Evolutionary conservation across 805 yeast species (phyloP).

Genomic region (Zygosaccharomyces rouxii): DNA sequence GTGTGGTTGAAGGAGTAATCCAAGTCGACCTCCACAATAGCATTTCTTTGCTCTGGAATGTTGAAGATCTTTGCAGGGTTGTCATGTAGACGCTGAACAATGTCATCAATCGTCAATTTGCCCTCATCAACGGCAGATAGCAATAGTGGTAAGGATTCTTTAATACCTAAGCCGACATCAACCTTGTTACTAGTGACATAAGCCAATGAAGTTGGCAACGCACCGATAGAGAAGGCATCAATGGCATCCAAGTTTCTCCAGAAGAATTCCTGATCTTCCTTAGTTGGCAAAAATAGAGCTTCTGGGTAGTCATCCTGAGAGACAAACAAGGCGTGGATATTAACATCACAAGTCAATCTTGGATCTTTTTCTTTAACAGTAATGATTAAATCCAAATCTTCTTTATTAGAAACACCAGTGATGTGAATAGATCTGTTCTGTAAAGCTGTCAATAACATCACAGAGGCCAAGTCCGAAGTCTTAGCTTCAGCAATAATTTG

Average conservation of each 20-base stretch:
- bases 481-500: constrained; percentile 90
- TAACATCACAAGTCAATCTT: constrained; percentile 84
- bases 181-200: constrained; percentile 55
- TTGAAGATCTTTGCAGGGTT: constrained; percentile 81
- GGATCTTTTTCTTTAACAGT: constrained; percentile 81
- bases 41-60: constrained; percentile 66
- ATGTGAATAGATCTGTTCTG: constrained; percentile 83
- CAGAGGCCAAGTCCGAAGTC: constrained; percentile 89
- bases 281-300: constrained; percentile 70
- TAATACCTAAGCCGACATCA: constrained; percentile 70
- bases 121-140: constrained; percentile 74
- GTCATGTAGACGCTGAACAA: constrained; percentile 67
- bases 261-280: constrained; percentile 72
- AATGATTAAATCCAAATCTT: constrained; percentile 76
- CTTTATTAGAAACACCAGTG: constrained; percentile 75
- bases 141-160: constrained; percentile 77
- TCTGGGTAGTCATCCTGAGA: constrained; percentile 68
- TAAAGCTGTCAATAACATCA: constrained; percentile 81
- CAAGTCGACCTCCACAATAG: constrained; percentile 75
- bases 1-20: constrained; percentile 53
- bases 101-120: constrained; percentile 65
- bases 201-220: constrained; percentile 69
- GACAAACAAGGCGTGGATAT: constrained; percentile 73
- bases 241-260: constrained; percentile 71
- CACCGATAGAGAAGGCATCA: constrained; percentile 86